phyloP scores from a whole-genome alignment of 2,329 filamentous ascomycete genomes.

The Aspergillus floridensis region DNA sequence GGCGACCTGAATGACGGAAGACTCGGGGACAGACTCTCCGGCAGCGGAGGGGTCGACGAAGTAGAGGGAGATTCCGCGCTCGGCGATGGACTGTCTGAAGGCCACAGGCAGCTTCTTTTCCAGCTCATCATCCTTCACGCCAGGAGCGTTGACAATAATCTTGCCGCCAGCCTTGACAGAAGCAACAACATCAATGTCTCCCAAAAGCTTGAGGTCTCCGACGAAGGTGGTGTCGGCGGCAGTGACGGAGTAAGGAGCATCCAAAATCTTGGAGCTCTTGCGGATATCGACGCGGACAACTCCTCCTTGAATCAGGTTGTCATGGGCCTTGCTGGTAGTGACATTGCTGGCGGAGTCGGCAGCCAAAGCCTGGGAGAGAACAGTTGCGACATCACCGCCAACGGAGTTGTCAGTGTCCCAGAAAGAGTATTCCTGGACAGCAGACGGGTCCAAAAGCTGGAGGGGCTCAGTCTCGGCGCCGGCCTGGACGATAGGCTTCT shows the following conservation, averaged over 20 bases:
- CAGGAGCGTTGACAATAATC: slow-evolving; percentile 72
- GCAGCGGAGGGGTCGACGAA: slow-evolving; percentile 70
- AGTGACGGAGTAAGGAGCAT: slow-evolving; percentile 77
- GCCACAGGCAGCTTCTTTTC: slow-evolving; percentile 76
- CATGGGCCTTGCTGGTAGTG: slow-evolving; percentile 57
- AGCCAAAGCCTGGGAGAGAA: slow-evolving; percentile 59
- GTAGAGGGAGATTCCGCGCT: slow-evolving; percentile 69
- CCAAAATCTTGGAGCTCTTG: slow-evolving; percentile 75
- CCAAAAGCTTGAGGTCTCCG: slow-evolving; percentile 74
- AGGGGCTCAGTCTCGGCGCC: slow-evolving; percentile 45
- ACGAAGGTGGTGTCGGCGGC: slow-evolving; percentile 77
- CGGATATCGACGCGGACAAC: slow-evolving; percentile 80
- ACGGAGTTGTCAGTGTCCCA: slow-evolving; percentile 82
- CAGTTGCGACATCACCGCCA: slow-evolving; percentile 62
- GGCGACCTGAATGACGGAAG: slow-evolving; percentile 71
- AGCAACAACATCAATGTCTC: slow-evolving; percentile 70
- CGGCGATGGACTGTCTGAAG: slow-evolving; percentile 68
- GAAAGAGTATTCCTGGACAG: slow-evolving; percentile 81
- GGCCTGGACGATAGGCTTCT: slow-evolving; percentile 39
- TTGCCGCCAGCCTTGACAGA: slow-evolving; percentile 68
- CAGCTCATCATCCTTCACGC: slow-evolving; percentile 80
- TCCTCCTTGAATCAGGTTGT: slow-evolving; percentile 70
- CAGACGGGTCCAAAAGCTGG: slow-evolving; percentile 53
- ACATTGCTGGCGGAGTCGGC: slow-evolving; percentile 62
- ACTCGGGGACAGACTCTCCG: slow-evolving; percentile 64